Conservation (phyloP, 2,329 filamentous ascomycete species). For the Cadophora sp. region DNA sequence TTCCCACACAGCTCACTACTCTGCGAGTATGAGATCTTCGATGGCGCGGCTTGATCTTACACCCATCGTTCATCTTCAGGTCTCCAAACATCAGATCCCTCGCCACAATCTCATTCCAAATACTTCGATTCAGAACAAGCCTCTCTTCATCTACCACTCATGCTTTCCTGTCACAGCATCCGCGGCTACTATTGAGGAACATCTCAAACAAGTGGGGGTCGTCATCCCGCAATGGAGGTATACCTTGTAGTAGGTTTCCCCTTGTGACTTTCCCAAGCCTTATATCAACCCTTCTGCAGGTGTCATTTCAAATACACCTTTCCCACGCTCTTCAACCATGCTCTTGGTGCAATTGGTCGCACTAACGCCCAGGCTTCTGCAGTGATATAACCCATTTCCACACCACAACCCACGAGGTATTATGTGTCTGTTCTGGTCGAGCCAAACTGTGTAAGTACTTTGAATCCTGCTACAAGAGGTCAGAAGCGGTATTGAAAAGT, state of each 20-base stretch:
- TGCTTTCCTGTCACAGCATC: slow-evolving; percentile 56
- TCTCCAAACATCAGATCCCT: slow-evolving; percentile 66
- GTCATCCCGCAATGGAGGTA: slow-evolving; percentile 71
- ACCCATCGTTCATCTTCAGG: slow-evolving; percentile 56
- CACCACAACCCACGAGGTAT: slow-evolving; percentile 69
- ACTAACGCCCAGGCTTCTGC: not conserved
- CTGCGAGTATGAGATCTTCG: not conserved
- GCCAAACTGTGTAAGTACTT: slow-evolving; percentile 58
- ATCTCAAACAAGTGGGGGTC: slow-evolving; percentile 58
- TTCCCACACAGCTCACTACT: not conserved
- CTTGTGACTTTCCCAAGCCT: not conserved
- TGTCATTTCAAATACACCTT: not conserved
- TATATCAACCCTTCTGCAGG: not conserved
- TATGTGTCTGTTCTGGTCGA: slow-evolving; percentile 63
- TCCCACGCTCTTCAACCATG: not conserved
- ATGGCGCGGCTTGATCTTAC: slow-evolving; percentile 34
- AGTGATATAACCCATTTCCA: slow-evolving; percentile 62
- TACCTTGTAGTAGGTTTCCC: slow-evolving; percentile 65
- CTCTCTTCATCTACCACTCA: slow-evolving; percentile 68
- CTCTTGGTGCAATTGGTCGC: not conserved
- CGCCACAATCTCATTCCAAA: slow-evolving; percentile 65
- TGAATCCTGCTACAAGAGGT: not conserved
- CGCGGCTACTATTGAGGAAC: slow-evolving; percentile 60
- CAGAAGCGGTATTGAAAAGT: not conserved
- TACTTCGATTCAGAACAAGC: slow-evolving; percentile 64